These are phyloP conservation scores for Lecanicillium sp. DNA, from an alignment of 2,329 filamentous ascomycete species.

Conservation along the genomic window DNA sequence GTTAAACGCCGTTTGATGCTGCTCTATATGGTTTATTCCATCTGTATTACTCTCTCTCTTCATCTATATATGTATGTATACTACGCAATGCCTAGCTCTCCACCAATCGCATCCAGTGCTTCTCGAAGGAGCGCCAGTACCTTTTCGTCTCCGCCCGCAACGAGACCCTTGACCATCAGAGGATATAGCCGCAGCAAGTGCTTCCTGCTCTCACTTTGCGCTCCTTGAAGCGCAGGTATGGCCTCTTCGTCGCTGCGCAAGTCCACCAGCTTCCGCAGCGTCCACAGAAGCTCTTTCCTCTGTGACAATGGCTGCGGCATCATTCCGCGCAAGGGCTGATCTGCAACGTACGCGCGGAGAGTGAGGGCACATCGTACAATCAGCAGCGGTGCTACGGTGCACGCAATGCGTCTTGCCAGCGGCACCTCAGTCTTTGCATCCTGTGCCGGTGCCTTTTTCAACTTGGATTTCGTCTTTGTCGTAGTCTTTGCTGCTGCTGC, in stretches of 20 bases:
- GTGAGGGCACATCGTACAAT: slow-evolving; percentile 75
- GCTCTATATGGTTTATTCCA: neutral
- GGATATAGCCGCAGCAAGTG: slow-evolving; percentile 79
- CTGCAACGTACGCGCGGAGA: slow-evolving; percentile 78
- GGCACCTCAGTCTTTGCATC: slow-evolving; percentile 11
- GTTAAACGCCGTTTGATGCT: too few species aligned
- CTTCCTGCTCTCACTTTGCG: slow-evolving; percentile 54
- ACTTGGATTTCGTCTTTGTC: too few species aligned
- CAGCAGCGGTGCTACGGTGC: slow-evolving; percentile 70
- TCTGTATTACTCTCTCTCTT: too few species aligned
- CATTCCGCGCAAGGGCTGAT: slow-evolving; percentile 80
- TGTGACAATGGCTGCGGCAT: slow-evolving; percentile 85
- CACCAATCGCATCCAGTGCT: slow-evolving; percentile 55
- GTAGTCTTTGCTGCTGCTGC: slow-evolving; percentile 23
- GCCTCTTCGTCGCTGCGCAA: slow-evolving; percentile 64
- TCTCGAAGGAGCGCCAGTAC: slow-evolving; percentile 49
- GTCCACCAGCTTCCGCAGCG: slow-evolving; percentile 58
- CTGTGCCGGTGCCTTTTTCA: neutral
- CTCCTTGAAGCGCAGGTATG: slow-evolving; percentile 47
- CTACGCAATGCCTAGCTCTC: slow-evolving; percentile 37
- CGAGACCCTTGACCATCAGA: slow-evolving; percentile 58
- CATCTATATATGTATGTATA: neutral
- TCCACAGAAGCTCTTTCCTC: slow-evolving; percentile 67
- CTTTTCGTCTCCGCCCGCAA: slow-evolving; percentile 49
- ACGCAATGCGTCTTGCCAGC: slow-evolving; percentile 55